Evolutionary conservation across 192 early-diverging fungal species (phyloP), one percentile per base, ranked within the genome.

Genomic region (Dispira simplex): DNA sequence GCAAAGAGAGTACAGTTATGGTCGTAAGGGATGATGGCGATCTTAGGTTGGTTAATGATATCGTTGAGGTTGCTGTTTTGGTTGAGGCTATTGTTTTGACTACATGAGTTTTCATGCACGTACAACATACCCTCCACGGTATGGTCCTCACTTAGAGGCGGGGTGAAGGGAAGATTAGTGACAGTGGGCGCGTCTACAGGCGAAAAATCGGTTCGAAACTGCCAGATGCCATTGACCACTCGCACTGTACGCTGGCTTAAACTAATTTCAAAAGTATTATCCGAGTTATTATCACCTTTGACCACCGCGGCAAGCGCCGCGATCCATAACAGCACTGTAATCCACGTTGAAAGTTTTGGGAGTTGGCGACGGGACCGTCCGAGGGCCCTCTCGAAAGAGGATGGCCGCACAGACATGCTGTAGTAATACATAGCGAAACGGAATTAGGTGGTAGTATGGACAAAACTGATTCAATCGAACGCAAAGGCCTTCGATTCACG

Each of bases 1-100:
- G 58, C 58, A 27, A 60, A 60, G 1, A 60, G n/a, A 8, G 58
- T n/a, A 44, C 58, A 60, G 32, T 44, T 27, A 21, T 60, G 58
- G 32, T 60, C 32, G 43, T 60, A 60, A 16, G 58, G 58, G 21
- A 60, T 60, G 39, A 60, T 44, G 32, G 58, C 58, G 21, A 60
- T 60, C 32, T 60, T 60, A 16, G 26, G 26, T 13, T 44, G 58
- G 21, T 60, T 60, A 21, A 44, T 44, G 8, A 60, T 60, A 44
- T 11, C 5, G 21, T 60, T 44, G 16, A 60, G 43, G 16, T 60
- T 60, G 43, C 58, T 60, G 43, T 60, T 27, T 28, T 56, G 54
- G 18, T 27, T 21, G 11, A 44, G 14, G 58, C 11, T 28, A 14
- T 43, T 44, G 43, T 28, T 60, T 44, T 28, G 26, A 21, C 58